Conservation (phyloP, 805 yeast genomes). For the Blastobotrys peoriensis region DNA sequence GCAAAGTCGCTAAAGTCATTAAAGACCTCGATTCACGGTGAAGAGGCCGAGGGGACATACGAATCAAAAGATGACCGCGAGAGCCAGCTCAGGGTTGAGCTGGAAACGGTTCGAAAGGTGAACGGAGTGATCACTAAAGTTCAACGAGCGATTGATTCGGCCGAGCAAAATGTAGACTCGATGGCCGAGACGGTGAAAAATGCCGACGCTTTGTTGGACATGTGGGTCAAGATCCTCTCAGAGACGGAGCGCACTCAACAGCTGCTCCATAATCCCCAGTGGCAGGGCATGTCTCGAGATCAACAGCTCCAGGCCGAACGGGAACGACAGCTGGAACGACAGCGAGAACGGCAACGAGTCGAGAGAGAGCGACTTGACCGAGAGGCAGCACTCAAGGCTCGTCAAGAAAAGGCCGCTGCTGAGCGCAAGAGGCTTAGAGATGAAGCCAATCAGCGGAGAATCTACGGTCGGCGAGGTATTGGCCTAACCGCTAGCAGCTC, state of each 20-base stretch:
- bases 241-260: slow-evolving; percentile 29
- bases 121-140: slow-evolving; percentile 20
- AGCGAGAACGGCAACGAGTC: slow-evolving; percentile 14
- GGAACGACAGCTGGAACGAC: slow-evolving; percentile 12
- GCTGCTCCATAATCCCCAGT: slow-evolving; percentile 20
- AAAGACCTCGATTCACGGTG: not conserved
- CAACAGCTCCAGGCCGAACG: slow-evolving; percentile 21
- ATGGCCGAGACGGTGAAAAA: slow-evolving; percentile 20
- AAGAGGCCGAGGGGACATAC: no score
- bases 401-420: slow-evolving; percentile 8
- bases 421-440: slow-evolving; percentile 12
- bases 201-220: slow-evolving; percentile 25
- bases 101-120: slow-evolving; percentile 17
- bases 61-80: no score
- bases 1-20: slow-evolving; percentile 2
- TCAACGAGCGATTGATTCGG: slow-evolving; percentile 11
- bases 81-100: slow-evolving; percentile 15
- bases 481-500: no score
- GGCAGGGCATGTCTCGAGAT: slow-evolving; percentile 28
- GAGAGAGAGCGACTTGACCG: slow-evolving; percentile 10
- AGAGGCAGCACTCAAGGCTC: slow-evolving; percentile 8
- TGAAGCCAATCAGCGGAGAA: slow-evolving; percentile 13
- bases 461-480: slow-evolving; percentile 16
- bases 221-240: slow-evolving; percentile 28
- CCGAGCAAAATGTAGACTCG: slow-evolving; percentile 13